Conservation (phyloP, 2,329 filamentous ascomycete species). For the Aspergillus sp. region DNA sequence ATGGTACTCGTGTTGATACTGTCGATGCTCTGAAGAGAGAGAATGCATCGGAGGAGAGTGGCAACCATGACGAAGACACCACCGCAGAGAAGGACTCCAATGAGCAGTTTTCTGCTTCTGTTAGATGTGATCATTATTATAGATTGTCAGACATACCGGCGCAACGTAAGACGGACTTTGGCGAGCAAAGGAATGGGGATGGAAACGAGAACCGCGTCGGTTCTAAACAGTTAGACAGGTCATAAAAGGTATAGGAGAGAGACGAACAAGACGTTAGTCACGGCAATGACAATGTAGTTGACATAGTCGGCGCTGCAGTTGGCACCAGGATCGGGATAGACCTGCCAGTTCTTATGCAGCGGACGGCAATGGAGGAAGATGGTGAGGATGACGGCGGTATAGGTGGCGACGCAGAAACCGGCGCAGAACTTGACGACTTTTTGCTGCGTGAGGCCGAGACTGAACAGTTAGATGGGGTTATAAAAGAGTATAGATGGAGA, state of each 20-base stretch:
- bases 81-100: slow-evolving; percentile 38
- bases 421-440: slow-evolving; percentile 34
- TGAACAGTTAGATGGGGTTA: slow-evolving; percentile 2
- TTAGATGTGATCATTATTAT: no score
- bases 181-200: slow-evolving; percentile 40
- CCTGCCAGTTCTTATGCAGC: slow-evolving; percentile 37
- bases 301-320: background rate
- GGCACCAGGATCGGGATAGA: slow-evolving; percentile 39
- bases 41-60: slow-evolving; percentile 38
- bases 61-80: slow-evolving; percentile 43
- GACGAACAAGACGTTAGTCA: no score
- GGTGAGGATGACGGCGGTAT: slow-evolving; percentile 27
- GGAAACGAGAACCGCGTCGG: slow-evolving; percentile 34
- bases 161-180: slow-evolving; percentile 34
- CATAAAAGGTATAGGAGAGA: no score
- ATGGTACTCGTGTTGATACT: slow-evolving; percentile 37
- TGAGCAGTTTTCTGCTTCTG: slow-evolving; percentile 29
- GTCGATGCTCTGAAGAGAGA: slow-evolving; percentile 32
- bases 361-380: slow-evolving; percentile 37
- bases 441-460: slow-evolving; percentile 34
- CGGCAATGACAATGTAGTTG: no score
- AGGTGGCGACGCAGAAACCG: slow-evolving; percentile 24
- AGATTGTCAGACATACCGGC: slow-evolving; percentile 13
- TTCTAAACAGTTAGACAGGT: slow-evolving; percentile 18
- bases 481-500: background rate